Conservation (phyloP, 306 rosid species). For the Geum urbanum region DNA sequence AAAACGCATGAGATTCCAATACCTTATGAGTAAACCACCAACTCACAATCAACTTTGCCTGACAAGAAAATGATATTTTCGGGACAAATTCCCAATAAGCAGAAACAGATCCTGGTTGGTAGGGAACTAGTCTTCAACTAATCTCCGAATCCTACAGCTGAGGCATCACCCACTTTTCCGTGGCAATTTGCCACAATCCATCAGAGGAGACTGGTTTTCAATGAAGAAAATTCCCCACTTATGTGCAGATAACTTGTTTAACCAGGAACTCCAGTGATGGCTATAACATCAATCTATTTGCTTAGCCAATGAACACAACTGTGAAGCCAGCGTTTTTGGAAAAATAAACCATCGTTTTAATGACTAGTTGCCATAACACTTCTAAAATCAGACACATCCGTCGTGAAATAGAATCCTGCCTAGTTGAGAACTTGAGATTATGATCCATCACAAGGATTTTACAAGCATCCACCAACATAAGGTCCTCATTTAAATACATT, state of each 20-base stretch:
- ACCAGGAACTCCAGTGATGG: constrained; percentile 51
- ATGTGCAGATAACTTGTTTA: constrained; percentile 47
- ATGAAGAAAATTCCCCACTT: constrained; percentile 65
- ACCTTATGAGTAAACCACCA: constrained; percentile 44
- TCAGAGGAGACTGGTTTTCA: constrained; percentile 49
- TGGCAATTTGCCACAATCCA: constrained; percentile 48
- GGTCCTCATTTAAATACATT: constrained; percentile 11
- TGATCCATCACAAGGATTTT: constrained; percentile 26
- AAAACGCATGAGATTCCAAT: constrained; percentile 50
- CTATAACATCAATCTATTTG: constrained; percentile 42
- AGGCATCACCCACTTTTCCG: constrained; percentile 52
- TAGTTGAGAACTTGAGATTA: constrained; percentile 29
- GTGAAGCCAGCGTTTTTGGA: constrained; percentile 39
- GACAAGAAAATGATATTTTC: constrained; percentile 39
- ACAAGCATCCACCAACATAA: constrained; percentile 13
- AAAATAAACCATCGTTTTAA: constrained; percentile 27
- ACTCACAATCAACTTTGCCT: constrained; percentile 47
- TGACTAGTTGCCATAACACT: constrained; percentile 42
- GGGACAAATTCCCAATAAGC: constrained; percentile 66
- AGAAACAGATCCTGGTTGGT: constrained; percentile 65
- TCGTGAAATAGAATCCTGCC: constrained; percentile 31
- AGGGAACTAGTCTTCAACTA: constrained; percentile 44
- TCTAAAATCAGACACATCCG: constrained; percentile 26
- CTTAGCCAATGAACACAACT: constrained; percentile 26
- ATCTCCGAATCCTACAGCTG: constrained; percentile 56